Evolutionary conservation across 2,329 filamentous ascomycete genomes (phyloP).

Genomic region (Thelonectria discophora): DNA sequence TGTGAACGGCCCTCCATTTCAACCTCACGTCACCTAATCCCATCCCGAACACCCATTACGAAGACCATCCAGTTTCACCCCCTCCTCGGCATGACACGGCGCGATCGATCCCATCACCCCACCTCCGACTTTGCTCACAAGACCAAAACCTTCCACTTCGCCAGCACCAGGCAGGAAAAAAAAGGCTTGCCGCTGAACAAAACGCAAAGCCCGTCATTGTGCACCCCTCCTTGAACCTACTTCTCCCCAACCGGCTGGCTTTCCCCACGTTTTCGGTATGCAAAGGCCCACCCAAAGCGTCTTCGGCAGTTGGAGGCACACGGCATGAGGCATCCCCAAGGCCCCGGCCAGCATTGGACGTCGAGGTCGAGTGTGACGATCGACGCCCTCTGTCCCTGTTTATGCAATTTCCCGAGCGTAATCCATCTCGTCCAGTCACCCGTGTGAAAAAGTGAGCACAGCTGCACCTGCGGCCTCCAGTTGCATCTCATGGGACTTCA

Average conservation of each 20-base stretch:
- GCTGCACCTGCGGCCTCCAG: neutral
- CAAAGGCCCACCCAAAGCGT: slow-evolving; percentile 15
- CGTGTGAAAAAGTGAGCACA: neutral
- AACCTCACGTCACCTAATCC: slow-evolving; percentile 12
- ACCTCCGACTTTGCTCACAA: neutral
- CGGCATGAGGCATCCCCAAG: slow-evolving; percentile 3
- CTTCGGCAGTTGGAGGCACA: slow-evolving; percentile 13
- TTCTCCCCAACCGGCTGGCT: neutral
- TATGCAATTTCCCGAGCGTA: slow-evolving; percentile 7
- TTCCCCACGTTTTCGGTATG: slow-evolving; percentile 28
- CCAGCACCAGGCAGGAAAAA: no score
- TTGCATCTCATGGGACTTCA: no score
- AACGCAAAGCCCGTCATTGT: no score
- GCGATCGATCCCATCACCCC: slow-evolving; percentile 21
- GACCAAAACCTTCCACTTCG: slow-evolving; percentile 1
- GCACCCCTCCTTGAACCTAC: no score
- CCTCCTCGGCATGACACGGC: slow-evolving; percentile 9
- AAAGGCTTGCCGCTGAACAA: no score
- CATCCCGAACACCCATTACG: slow-evolving; percentile 6
- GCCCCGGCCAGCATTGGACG: neutral
- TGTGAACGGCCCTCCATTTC: slow-evolving; percentile 1
- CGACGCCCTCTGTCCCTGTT: neutral
- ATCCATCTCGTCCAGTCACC: slow-evolving; percentile 3
- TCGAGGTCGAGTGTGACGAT: neutral
- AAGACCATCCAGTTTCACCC: neutral